Evolutionary conservation across 1,284 basidiomycete species (phyloP).

Genomic region (Leccinum subspadiceum): DNA sequence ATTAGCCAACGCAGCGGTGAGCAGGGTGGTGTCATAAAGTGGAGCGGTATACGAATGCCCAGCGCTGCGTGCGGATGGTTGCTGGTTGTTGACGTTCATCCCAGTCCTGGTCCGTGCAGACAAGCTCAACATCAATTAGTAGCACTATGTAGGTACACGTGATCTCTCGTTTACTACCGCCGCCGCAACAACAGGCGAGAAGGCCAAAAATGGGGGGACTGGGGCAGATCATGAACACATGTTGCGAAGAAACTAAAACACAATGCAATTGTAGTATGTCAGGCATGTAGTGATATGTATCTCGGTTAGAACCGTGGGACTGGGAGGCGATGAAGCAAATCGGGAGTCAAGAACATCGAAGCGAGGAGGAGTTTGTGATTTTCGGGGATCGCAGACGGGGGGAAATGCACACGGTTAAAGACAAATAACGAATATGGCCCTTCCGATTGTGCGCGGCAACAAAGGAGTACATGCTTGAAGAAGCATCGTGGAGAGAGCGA

Average conservation of each 20-base stretch:
- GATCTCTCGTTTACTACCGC: constrained; percentile 14
- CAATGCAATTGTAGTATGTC: constrained; percentile 37
- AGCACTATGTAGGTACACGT: constrained; percentile 19
- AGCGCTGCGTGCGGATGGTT: constrained; percentile 7
- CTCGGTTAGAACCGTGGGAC: constrained; percentile 22
- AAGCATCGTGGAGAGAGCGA: constrained; percentile 16
- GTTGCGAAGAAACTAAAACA: constrained; percentile 32
- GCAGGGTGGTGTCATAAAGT: constrained; percentile 19
- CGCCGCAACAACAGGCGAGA: constrained; percentile 6
- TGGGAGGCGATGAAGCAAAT: constrained; percentile 19
- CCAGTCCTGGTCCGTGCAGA: background rate
- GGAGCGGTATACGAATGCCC: constrained; percentile 16
- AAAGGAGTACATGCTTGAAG: constrained; percentile 13
- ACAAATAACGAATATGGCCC: constrained; percentile 27
- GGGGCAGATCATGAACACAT: constrained; percentile 27
- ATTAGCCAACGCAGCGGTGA: constrained; percentile 37
- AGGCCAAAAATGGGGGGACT: background rate
- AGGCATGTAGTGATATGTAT: constrained; percentile 30
- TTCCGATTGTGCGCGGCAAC: constrained; percentile 15
- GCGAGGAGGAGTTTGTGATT: constrained; percentile 24
- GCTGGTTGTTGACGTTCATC: constrained; percentile 19
- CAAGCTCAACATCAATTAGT: background rate
- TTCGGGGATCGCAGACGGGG: constrained; percentile 19
- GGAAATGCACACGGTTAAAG: constrained; percentile 25
- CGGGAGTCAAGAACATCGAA: constrained; percentile 34